Evolutionary conservation across 805 yeast genomes (phyloP).

Genomic region (Citeromyces matritensis): DNA sequence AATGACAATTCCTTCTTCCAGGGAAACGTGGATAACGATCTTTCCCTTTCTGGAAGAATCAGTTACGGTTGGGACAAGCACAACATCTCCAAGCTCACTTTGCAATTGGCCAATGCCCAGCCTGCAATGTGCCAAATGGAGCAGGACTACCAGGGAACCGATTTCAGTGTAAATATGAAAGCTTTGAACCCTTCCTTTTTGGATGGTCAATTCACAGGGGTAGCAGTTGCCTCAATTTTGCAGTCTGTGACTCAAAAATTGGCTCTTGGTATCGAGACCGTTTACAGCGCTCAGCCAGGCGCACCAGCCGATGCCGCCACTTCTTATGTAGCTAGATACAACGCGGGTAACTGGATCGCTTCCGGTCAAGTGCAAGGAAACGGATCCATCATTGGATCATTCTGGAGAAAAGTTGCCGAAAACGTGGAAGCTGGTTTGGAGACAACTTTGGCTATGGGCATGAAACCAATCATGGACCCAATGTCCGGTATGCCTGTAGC

Average conservation of each 20-base stretch:
- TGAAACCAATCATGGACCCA: slow-evolving; percentile 61
- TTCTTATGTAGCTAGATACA: slow-evolving; percentile 82
- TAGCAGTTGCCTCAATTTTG: slow-evolving; percentile 78
- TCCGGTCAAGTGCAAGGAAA: slow-evolving; percentile 88
- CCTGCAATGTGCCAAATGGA: slow-evolving; percentile 92
- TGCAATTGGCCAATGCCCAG: slow-evolving; percentile 80
- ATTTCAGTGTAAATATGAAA: slow-evolving; percentile 80
- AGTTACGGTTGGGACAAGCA: slow-evolving; percentile 82
- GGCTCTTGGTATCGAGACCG: slow-evolving; percentile 84
- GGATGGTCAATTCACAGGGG: slow-evolving; percentile 74
- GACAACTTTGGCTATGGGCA: slow-evolving; percentile 64
- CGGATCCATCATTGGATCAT: slow-evolving; percentile 78
- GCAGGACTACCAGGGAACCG: slow-evolving; percentile 87
- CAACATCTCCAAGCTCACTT: slow-evolving; percentile 67
- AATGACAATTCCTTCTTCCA: slow-evolving; percentile 75
- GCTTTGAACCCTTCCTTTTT: slow-evolving; percentile 77
- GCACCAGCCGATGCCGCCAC: slow-evolving; percentile 83
- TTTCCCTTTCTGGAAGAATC: slow-evolving; percentile 73
- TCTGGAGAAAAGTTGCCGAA: slow-evolving; percentile 88
- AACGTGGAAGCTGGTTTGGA: slow-evolving; percentile 93
- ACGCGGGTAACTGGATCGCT: slow-evolving; percentile 81
- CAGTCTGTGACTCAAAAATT: slow-evolving; percentile 79
- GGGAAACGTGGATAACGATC: slow-evolving; percentile 83
- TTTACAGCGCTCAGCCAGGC: slow-evolving; percentile 59
- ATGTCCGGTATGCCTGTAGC: slow-evolving; percentile 71